Percentiles rank a stretch among this genome's conserved stretches.
Conservation (phyloP, 2,329 filamentous ascomycete species). For the Ploettnerulaceae sp. region DNA sequence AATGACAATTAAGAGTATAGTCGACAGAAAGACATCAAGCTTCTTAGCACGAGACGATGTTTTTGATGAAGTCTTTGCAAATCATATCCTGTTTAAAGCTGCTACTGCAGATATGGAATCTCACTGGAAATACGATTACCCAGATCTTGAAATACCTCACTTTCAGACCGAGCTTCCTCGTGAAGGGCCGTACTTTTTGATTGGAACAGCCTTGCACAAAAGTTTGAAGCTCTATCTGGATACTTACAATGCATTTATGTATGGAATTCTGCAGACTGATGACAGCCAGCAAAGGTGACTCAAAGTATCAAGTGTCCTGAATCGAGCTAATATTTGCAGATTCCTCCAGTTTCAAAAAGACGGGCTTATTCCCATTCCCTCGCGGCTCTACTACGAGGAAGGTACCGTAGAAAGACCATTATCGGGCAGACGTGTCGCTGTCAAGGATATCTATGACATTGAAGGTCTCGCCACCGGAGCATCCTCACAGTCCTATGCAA, state of each 20-base stretch:
- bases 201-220: slow-evolving; percentile 4
- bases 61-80: not conserved
- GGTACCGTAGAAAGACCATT: slow-evolving; percentile 48
- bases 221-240: slow-evolving; percentile 16
- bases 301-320: not conserved
- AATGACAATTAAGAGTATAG: not conserved
- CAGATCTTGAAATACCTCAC: not conserved
- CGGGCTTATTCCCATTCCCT: slow-evolving; percentile 48
- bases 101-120: not conserved
- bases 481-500: slow-evolving; percentile 53
- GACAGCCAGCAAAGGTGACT: slow-evolving; percentile 16
- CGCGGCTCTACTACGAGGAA: slow-evolving; percentile 48
- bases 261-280: slow-evolving; percentile 7
- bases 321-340: not conserved
- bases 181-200: slow-evolving; percentile 16
- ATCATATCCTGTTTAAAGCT: not conserved
- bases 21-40: not conserved
- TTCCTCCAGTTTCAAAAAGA: not conserved
- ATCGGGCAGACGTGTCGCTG: slow-evolving; percentile 53
- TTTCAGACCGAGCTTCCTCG: not conserved
- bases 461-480: slow-evolving; percentile 50
- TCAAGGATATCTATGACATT: slow-evolving; percentile 59
- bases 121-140: not conserved
- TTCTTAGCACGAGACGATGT: slow-evolving; percentile 3
- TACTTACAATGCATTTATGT: slow-evolving; percentile 13